phyloP scores from a whole-genome alignment of 1,284 basidiomycete genomes.

The Pascua guehoae region DNA sequence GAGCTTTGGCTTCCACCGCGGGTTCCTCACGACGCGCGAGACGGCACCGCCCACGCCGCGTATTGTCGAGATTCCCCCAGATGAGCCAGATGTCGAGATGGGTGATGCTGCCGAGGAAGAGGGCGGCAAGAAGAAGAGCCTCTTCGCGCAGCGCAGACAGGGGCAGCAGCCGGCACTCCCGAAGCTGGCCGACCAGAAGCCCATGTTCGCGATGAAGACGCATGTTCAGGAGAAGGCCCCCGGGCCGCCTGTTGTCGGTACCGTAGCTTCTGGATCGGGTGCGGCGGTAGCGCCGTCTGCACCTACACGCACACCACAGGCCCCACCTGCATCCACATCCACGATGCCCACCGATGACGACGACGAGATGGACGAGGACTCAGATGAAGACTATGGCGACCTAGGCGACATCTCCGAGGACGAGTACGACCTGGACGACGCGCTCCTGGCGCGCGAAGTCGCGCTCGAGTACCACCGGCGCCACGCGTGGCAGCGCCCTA shows the following conservation, averaged over 20 bases:
- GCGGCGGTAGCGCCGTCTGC: no score
- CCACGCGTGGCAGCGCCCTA: constrained; percentile 25
- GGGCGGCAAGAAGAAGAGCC: constrained; percentile 28
- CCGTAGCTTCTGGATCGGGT: background rate
- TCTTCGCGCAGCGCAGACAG: constrained; percentile 30
- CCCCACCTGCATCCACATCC: no score
- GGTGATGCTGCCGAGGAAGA: constrained; percentile 1
- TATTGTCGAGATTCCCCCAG: no score
- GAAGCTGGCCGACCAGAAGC: constrained; percentile 23
- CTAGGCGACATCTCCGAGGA: constrained; percentile 37
- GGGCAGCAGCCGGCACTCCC: constrained; percentile 12
- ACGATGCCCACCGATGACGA: no score
- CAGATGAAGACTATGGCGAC: constrained; percentile 34
- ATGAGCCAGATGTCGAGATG: constrained; percentile 2
- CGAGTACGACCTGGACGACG: constrained; percentile 45
- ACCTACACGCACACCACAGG: no score
- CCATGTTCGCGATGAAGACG: constrained; percentile 28
- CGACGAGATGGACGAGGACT: constrained; percentile 11
- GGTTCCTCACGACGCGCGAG: constrained; percentile 26
- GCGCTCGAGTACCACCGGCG: constrained; percentile 42
- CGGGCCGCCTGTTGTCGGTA: background rate
- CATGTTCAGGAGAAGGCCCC: constrained; percentile 29
- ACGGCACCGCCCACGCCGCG: background rate
- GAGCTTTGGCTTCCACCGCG: constrained; percentile 36
- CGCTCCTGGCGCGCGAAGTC: constrained; percentile 39